Percentiles rank a stretch among this genome's conserved stretches.
Evolutionary conservation across 129 eudicot species (phyloP).

Genomic region (Rutidosis leptorrhynchoides): DNA sequence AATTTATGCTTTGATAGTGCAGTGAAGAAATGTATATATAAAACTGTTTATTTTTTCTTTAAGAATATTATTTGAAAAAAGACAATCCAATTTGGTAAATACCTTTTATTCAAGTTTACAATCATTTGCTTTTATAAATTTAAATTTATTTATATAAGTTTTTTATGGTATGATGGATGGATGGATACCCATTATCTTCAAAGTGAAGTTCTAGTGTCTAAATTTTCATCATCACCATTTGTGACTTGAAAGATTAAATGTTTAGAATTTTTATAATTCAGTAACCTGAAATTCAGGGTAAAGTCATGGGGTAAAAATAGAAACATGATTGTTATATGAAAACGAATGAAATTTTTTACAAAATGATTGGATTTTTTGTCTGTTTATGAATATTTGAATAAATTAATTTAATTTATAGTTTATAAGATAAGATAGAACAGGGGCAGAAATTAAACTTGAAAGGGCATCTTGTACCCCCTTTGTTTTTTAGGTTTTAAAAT

Average conservation of each 20-base stretch:
- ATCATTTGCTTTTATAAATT: slow-evolving; percentile 52
- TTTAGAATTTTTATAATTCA: slow-evolving; percentile 23
- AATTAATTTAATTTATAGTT: slow-evolving; percentile 12
- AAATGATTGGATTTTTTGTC: slow-evolving; percentile 33
- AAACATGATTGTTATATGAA: not conserved
- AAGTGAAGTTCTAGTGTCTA: slow-evolving; percentile 44
- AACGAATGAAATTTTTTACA: not conserved
- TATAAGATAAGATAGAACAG: no score
- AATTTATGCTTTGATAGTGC: slow-evolving; percentile 55
- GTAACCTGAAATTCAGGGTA: not conserved
- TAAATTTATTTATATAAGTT: not conserved
- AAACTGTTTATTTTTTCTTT: slow-evolving; percentile 24
- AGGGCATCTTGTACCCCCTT: slow-evolving; percentile 32
- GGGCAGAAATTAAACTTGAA: slow-evolving; percentile 26
- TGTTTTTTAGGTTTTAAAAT: slow-evolving; percentile 20
- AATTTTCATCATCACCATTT: slow-evolving; percentile 30
- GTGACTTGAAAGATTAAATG: slow-evolving; percentile 21
- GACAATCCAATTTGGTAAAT: slow-evolving; percentile 51
- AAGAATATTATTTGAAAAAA: slow-evolving; percentile 47
- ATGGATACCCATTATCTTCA: slow-evolving; percentile 72
- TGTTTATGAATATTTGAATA: slow-evolving; percentile 34
- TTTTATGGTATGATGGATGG: not conserved
- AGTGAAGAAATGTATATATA: slow-evolving; percentile 31
- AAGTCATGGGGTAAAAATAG: not conserved
- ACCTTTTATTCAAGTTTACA: slow-evolving; percentile 8